Evolutionary conservation across 495 filamentous ascomycete genomes (phyloP), one percentile per base, ranked within the genome.

Genomic region (Xylaria grammica): DNA sequence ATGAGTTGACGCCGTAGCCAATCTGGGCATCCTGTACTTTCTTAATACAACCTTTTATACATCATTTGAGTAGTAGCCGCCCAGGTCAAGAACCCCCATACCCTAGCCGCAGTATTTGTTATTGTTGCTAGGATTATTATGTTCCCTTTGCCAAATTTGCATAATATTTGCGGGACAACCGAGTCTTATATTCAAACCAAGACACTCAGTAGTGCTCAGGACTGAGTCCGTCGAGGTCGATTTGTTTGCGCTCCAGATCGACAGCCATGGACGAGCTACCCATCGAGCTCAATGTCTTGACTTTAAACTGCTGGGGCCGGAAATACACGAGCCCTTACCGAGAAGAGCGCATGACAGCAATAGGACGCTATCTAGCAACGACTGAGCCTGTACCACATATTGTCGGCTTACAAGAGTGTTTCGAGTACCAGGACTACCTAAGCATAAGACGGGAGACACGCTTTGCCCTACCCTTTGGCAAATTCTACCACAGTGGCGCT

Each of bases 301-400:
- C 90, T 3, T 87, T 96, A 73, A 99, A 99, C 75, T 96, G 92
- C 86, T 97, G 95, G 93, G 95, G 95, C 45, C 86, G 98, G 60
- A 95, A 96, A 75, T 95, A 87, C 77, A 82, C 97, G 67, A 86
- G 93, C 64, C 89, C 88, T 69, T 83, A 90, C 67, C 92, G 94
- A 60, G 80, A 83, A 67, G 91, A 90, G 72, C 93, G 95, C 36
- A 84, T 97, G 50, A 72, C 82, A 11, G 92, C 97, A 74, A 97
- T 99, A 66, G 93, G 93, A 50, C 85, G 85, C 50, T 86, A 87
- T 56, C 83, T 96, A 32, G 88, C 91, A 65, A 72, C 83, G 7
- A 80, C 88, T 56, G 75, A 81, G 38, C 91, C 93, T 0, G 73
- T 83, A 15, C 91, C 94, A 22, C 86, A 96, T 55, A 95, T 99